Evolutionary conservation across 2,329 filamentous ascomycete species (phyloP).

Genomic region (Lizonia empirigonia): DNA sequence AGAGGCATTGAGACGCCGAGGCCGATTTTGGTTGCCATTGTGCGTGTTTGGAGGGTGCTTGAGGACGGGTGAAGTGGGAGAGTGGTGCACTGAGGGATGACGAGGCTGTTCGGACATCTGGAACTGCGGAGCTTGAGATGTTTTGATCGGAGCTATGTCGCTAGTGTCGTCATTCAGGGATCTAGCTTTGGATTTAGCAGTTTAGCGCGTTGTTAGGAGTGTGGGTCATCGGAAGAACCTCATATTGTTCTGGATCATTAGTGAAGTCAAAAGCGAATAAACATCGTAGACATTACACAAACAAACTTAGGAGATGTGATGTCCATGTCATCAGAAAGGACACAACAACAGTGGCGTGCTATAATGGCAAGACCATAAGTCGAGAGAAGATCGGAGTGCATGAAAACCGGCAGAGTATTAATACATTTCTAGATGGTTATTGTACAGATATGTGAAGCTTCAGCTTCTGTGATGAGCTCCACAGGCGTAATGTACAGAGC

Average conservation of each 20-base stretch:
- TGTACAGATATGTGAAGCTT: background rate
- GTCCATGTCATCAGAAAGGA: too few relatives aligned
- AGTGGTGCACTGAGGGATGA: background rate
- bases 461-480: too few relatives aligned
- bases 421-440: too few relatives aligned
- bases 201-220: slow-evolving; percentile 8
- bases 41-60: background rate
- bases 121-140: background rate
- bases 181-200: slow-evolving; percentile 18
- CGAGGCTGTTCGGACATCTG: background rate
- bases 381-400: too few relatives aligned
- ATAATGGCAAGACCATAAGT: too few relatives aligned
- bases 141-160: slow-evolving; percentile 2
- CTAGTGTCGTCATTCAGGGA: slow-evolving; percentile 21
- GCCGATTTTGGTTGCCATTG: slow-evolving; percentile 40
- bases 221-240: background rate
- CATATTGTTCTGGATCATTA: background rate
- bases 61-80: background rate
- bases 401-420: too few relatives aligned
- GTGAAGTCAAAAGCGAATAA: too few relatives aligned
- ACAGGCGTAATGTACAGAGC: background rate
- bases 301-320: too few relatives aligned
- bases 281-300: too few relatives aligned
- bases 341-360: too few relatives aligned
- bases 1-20: slow-evolving; percentile 41